These are phyloP conservation scores for Acanthamoeba divionensis DNA, from an alignment of 208 protist species.

Conservation along the genomic window DNA sequence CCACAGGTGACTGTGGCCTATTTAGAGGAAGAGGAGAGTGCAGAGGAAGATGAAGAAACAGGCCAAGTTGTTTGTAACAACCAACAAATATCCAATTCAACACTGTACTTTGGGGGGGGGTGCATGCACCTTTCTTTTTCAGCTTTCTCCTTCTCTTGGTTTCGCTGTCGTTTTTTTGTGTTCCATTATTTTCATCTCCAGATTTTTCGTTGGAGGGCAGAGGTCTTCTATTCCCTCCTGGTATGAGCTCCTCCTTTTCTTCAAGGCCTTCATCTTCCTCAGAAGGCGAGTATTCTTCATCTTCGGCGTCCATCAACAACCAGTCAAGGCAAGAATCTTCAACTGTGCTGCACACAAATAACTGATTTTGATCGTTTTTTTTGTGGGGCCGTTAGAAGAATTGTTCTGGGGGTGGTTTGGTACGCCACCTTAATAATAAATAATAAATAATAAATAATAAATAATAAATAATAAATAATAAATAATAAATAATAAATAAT, in stretches of 20 bases:
- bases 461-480: no score
- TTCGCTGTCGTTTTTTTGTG: background rate
- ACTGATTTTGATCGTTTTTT: no score
- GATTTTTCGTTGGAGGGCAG: background rate
- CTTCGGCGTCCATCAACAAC: no score
- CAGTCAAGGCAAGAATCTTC: no score
- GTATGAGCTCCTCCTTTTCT: background rate
- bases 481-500: no score
- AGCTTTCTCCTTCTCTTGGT: background rate
- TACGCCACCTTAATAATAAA: no score
- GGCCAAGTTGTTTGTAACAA: background rate
- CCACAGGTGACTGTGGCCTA: no score
- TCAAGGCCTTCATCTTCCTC: background rate
- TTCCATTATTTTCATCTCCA: background rate
- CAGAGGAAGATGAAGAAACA: background rate
- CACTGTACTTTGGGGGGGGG: background rate
- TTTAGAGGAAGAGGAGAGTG: background rate
- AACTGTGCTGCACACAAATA: no score
- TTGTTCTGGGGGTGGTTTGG: no score
- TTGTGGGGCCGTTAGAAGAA: no score
- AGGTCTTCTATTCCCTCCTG: background rate
- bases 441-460: no score
- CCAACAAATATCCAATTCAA: background rate
- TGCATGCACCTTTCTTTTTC: background rate
- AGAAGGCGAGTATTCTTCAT: background rate